These are phyloP conservation scores for Suillus spraguei DNA, from an alignment of 768 basidiomycete species.

Conservation along the genomic window DNA sequence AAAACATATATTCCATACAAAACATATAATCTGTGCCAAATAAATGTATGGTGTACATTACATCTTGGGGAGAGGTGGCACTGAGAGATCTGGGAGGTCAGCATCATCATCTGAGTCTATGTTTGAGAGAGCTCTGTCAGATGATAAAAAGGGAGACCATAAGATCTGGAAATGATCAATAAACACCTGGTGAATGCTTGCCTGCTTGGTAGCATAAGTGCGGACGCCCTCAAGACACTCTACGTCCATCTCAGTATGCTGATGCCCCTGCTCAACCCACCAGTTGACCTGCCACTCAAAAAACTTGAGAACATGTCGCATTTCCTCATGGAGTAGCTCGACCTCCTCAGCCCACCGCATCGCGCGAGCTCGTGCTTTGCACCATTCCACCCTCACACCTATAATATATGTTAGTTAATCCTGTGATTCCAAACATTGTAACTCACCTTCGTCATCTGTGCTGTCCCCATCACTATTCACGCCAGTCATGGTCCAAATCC, in stretches of 20 bases:
- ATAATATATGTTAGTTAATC: background rate
- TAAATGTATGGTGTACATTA: too few relatives aligned
- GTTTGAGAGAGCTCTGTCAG: too few relatives aligned
- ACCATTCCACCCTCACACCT: background rate
- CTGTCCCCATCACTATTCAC: background rate
- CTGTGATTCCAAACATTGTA: background rate
- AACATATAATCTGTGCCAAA: too few relatives aligned
- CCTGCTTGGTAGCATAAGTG: background rate
- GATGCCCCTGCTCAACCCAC: slow-evolving; percentile 9
- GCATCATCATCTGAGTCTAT: too few relatives aligned
- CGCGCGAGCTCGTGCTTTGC: slow-evolving; percentile 12
- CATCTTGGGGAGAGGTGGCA: too few relatives aligned
- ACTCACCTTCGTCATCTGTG: background rate
- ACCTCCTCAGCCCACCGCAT: slow-evolving; percentile 21
- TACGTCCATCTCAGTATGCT: background rate
- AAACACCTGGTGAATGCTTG: background rate
- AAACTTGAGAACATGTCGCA: slow-evolving; percentile 16
- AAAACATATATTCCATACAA: too few relatives aligned
- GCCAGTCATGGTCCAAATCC: background rate
- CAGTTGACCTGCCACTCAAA: slow-evolving; percentile 14
- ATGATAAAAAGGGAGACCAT: too few relatives aligned
- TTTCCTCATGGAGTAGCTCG: slow-evolving; percentile 19
- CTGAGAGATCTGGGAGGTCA: too few relatives aligned
- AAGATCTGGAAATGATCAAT: too few relatives aligned
- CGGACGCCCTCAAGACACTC: background rate